Base-by-base conservation (phyloP, 805 yeast species). In the Schwanniomyces vanrijiae region DNA sequence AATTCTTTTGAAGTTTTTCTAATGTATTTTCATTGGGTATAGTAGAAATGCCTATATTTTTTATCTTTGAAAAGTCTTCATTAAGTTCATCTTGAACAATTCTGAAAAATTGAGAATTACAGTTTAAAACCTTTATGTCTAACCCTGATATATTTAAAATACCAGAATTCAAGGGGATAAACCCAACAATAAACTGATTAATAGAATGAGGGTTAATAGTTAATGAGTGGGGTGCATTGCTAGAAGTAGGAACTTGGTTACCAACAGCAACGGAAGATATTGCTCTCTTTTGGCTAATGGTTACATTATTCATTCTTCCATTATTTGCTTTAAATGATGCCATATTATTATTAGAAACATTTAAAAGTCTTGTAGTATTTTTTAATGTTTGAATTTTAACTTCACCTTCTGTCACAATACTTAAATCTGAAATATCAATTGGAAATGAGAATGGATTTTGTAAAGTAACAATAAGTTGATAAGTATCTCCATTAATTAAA, bases 391-490 rank as follows among this genome's bases (percentile, higher is more conserved):
- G 65, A 1, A 69, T 58, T n/a, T 56, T 46, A 3, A 59, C 60
- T 5, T 46, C 56, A 5, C 62, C 63, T 10, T 61, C 67, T 3
- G 69, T 56, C 1, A 62, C 65, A 2, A 85, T 64, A 33, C 66
- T 56, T 3, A 86, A 58, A 25, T 76, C 76, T 16, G 72, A 69
- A 4, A 91, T 66, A 33, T 80, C 83, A 11, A 91, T 68, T 37
- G 85, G 89, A 62, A 88, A 89, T 5, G 80, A 78, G 66, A 82
- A 89, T 7, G 96, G 96, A 60, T 92, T 92, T 58, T 86, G 90
- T 7, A 91, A 57, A 3, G 72, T 67, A 1, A 88, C 67, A 5
- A 69, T 60, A 14, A 87, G 69, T 47, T 82, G 86, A 10, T 80
- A 77, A 4, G 78, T 70, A 44, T 90, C 96, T 43, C 67, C 66